Evolutionary conservation across 768 basidiomycete species (phyloP), one percentile per base, ranked within the genome.

Genomic region (Galerina marginata): DNA sequence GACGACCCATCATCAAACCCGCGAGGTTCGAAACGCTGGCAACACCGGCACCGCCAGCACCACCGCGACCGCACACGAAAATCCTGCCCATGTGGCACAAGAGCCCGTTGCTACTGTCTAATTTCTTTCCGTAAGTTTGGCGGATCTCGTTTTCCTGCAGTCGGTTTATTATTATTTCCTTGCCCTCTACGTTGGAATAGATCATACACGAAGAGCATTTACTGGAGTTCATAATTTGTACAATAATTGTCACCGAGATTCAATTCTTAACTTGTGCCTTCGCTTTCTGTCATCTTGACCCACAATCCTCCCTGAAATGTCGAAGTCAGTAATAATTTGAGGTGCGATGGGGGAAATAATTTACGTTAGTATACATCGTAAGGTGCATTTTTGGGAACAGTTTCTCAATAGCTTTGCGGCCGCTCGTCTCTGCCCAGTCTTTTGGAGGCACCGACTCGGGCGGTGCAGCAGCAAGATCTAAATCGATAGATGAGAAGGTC

Each of bases 341-440:
- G 23, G 14, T 58, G 2, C 14, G 20, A 12, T 46, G 49, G 10
- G 37, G n/a, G 7, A 51, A 36, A 29, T 15, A 26, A 66, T 69
- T 10, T 65, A 85, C 85, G 26, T 76, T 68, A 0, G 71, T 67
- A 69, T 86, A 86, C 78, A 87, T 78, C 1, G 86, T 88, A 62
- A 88, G 64, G 65, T 85, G 81, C 40, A 72, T 67, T 72, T 83
- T 86, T 0, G 86, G 83, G 52, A 73, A 79, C 16, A 88, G 62
- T 54, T 77, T 79, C 63, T 88, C 86, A 6, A 70, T 77, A 2
- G 74, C 77, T 69, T 86, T 83, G 23, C 84, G 75, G 2, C 86
- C 86, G 2, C 68, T 63, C 1, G 67, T 71, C 16, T 70, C 46
- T 9, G 75, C 77, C 85, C 86, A 88, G 11, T 76, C 73, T 3